Conservation (phyloP, 2,329 filamentous ascomycete genomes). For the Neonectria sp. region DNA sequence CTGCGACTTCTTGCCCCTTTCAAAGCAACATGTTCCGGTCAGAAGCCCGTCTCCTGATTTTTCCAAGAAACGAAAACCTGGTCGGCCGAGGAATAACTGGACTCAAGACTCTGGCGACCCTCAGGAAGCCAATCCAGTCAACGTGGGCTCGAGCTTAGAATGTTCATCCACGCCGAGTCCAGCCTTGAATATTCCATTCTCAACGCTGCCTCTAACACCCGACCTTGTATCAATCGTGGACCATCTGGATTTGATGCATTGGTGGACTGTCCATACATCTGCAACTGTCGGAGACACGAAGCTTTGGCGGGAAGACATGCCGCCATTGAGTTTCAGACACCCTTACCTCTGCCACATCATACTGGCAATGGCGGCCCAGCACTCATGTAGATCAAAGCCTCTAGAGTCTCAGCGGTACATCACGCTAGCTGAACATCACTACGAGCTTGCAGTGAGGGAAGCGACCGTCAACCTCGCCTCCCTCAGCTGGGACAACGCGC, state of each 20-base stretch:
- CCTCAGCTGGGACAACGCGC: slow-evolving; percentile 5
- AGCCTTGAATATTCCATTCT: neutral
- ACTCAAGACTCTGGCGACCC: neutral
- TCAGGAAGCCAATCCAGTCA: neutral
- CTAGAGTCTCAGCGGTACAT: slow-evolving; percentile 2
- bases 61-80: neutral
- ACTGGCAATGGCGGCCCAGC: slow-evolving; percentile 9
- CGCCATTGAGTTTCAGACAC: neutral
- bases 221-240: neutral
- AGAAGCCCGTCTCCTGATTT: neutral
- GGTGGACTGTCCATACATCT: slow-evolving; percentile 4
- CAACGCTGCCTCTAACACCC: no score
- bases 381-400: neutral
- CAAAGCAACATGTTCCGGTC: neutral
- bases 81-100: neutral
- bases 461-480: neutral
- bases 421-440: slow-evolving; percentile 4
- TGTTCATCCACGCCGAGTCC: neutral
- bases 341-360: slow-evolving; percentile 2
- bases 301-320: neutral
- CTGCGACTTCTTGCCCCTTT: slow-evolving; percentile 7
- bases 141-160: neutral
- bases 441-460: slow-evolving; percentile 6
- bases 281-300: neutral
- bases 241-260: slow-evolving; percentile 6